Percentiles rank a stretch among this genome's conserved stretches.
Conservation (phyloP, 1,139 yeast genomes). For the Debaryomyces singareniensis region DNA sequence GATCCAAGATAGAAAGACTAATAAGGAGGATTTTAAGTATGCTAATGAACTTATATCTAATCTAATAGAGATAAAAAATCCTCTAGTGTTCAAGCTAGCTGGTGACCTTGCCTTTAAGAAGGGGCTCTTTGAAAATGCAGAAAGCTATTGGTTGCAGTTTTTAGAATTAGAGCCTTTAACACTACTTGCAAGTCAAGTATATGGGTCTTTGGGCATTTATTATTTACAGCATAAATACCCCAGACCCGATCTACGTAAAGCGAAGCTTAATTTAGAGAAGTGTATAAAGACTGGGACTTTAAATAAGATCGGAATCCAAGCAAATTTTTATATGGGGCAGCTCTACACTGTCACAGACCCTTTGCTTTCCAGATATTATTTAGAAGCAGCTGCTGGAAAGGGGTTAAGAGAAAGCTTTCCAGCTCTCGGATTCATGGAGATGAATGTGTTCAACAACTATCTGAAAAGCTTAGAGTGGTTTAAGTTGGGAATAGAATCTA, state of each 20-base stretch:
- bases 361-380: conserved; percentile 54
- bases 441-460: conserved; percentile 55
- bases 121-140: conserved; percentile 43
- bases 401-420: conserved; percentile 76
- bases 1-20: conserved; percentile 25
- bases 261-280: conserved; percentile 55
- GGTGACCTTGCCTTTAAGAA: conserved; percentile 63
- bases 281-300: conserved; percentile 55
- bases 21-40: conserved; percentile 49
- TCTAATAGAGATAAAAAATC: conserved; percentile 58
- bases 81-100: conserved; percentile 62
- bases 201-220: conserved; percentile 62
- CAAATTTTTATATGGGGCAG: conserved; percentile 77
- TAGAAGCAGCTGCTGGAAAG: conserved; percentile 68
- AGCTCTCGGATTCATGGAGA: conserved; percentile 70
- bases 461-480: conserved; percentile 76
- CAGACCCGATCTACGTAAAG: conserved; percentile 41
- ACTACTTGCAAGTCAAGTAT: conserved; percentile 65
- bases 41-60: conserved; percentile 59
- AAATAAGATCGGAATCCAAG: conserved; percentile 49
- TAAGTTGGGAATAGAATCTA: conserved; percentile 64
- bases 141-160: conserved; percentile 55
- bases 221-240: conserved; percentile 38
- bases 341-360: conserved; percentile 55
- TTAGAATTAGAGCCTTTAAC: conserved; percentile 49